These are phyloP conservation scores for Nannochloris sp. DNA, from an alignment of 139 green algal genomes.

Conservation along the genomic window DNA sequence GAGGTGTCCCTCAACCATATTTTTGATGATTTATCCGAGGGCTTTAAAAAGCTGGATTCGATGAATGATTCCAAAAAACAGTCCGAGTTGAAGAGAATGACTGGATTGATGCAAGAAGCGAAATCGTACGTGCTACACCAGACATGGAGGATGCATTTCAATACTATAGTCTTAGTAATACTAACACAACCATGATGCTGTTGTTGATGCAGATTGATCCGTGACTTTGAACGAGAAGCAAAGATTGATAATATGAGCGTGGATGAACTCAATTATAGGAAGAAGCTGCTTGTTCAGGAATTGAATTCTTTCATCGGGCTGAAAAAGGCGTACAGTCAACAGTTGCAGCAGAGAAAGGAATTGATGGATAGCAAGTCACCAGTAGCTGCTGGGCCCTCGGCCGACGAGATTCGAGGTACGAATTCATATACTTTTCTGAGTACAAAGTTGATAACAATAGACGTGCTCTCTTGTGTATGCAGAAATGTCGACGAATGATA, in stretches of 20 bases:
- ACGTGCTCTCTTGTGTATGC: slow-evolving; percentile 2
- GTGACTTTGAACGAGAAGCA: slow-evolving; percentile 83
- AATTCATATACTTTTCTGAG: background rate
- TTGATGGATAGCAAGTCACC: slow-evolving; percentile 19
- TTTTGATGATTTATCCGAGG: slow-evolving; percentile 25
- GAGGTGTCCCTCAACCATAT: slow-evolving; percentile 31
- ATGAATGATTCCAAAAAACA: slow-evolving; percentile 47
- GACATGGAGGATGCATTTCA: too few species aligned
- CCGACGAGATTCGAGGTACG: slow-evolving; percentile 13
- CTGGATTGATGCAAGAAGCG: slow-evolving; percentile 57
- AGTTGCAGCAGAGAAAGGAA: slow-evolving; percentile 15
- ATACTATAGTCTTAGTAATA: too few species aligned
- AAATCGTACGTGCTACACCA: slow-evolving; percentile 50
- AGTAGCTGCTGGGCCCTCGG: background rate
- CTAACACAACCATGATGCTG: background rate
- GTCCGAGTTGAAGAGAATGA: slow-evolving; percentile 59
- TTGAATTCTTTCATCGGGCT: slow-evolving; percentile 70
- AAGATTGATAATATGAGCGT: slow-evolving; percentile 59
- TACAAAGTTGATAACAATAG: background rate
- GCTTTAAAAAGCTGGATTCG: slow-evolving; percentile 59
- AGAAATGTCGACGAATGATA: slow-evolving; percentile 65
- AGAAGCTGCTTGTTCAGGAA: slow-evolving; percentile 58
- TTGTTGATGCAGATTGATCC: slow-evolving; percentile 58
- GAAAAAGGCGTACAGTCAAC: slow-evolving; percentile 54
- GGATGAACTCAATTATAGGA: slow-evolving; percentile 47